These are phyloP conservation scores for Rhizoclosmatium sp. DNA, from an alignment of 192 early-diverging fungal species.

Conservation along the genomic window DNA sequence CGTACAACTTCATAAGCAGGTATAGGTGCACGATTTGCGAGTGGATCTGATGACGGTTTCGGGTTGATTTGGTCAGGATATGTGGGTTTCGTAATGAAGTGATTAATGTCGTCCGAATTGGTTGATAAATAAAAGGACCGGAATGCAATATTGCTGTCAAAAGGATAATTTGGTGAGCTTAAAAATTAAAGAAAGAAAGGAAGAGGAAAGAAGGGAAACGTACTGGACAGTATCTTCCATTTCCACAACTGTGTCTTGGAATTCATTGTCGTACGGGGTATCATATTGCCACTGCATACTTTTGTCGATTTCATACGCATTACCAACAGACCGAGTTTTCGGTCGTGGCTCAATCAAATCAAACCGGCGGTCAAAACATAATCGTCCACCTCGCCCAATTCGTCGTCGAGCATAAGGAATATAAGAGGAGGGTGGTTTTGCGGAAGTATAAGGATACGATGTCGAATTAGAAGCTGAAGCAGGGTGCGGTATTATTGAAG, in stretches of 20 bases:
- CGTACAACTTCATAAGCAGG: slow-evolving; percentile 30
- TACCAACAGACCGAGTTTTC: not conserved
- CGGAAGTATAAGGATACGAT: slow-evolving; percentile 15
- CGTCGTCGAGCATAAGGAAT: slow-evolving; percentile 44
- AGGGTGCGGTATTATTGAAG: not conserved
- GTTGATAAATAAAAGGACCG: slow-evolving; percentile 38
- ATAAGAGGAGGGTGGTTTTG: not conserved
- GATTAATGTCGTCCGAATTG: slow-evolving; percentile 34
- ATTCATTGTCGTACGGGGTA: not conserved
- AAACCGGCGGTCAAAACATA: slow-evolving; percentile 73
- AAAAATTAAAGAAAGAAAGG: not conserved
- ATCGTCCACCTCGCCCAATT: slow-evolving; percentile 80
- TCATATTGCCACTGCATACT: not conserved
- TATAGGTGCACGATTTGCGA: not conserved
- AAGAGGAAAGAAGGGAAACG: not conserved
- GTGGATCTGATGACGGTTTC: slow-evolving; percentile 33
- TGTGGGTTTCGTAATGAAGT: slow-evolving; percentile 35
- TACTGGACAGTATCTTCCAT: slow-evolving; percentile 36
- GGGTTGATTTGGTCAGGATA: slow-evolving; percentile 40
- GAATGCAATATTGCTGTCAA: slow-evolving; percentile 23
- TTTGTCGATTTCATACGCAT: not conserved
- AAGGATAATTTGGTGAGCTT: not conserved
- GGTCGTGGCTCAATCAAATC: slow-evolving; percentile 8
- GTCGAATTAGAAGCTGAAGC: not conserved
- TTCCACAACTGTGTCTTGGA: not conserved